Conservation (phyloP, 805 yeast genomes). For the Myxozyma neglecta region DNA sequence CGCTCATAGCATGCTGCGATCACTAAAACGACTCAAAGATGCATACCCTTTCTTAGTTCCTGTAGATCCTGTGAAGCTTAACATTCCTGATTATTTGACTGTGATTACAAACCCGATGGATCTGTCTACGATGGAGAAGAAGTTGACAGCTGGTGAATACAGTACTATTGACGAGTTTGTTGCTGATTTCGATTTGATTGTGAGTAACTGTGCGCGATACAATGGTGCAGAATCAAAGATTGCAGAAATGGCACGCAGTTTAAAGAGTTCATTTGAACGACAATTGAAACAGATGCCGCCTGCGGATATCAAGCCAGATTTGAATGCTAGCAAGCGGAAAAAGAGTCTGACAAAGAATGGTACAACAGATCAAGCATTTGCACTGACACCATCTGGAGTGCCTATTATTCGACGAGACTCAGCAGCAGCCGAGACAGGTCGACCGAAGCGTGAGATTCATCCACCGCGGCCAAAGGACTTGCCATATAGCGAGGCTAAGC, state of each 20-base stretch:
- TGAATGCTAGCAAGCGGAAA: slow-evolving; percentile 30
- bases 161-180: slow-evolving; percentile 65
- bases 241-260: slow-evolving; percentile 86
- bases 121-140: slow-evolving; percentile 82
- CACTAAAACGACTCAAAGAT: slow-evolving; percentile 86
- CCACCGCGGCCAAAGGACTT: slow-evolving; percentile 95
- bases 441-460: slow-evolving; percentile 94
- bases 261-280: slow-evolving; percentile 89
- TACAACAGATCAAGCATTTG: slow-evolving; percentile 34
- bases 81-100: slow-evolving; percentile 88
- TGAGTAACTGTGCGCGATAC: slow-evolving; percentile 74
- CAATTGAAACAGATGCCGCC: slow-evolving; percentile 92
- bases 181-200: slow-evolving; percentile 72
- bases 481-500: slow-evolving; percentile 80
- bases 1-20: slow-evolving; percentile 74
- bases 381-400: slow-evolving; percentile 48
- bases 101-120: slow-evolving; percentile 90
- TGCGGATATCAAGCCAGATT: slow-evolving; percentile 34
- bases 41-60: slow-evolving; percentile 88
- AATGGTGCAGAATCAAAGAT: slow-evolving; percentile 84
- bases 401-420: slow-evolving; percentile 75
- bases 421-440: slow-evolving; percentile 48
- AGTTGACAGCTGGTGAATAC: slow-evolving; percentile 69
- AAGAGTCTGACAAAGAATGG: slow-evolving; percentile 33
- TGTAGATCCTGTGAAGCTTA: slow-evolving; percentile 83